Evolutionary conservation across 2,329 filamentous ascomycete species (phyloP).

Genomic region (Beauveria sp.): DNA sequence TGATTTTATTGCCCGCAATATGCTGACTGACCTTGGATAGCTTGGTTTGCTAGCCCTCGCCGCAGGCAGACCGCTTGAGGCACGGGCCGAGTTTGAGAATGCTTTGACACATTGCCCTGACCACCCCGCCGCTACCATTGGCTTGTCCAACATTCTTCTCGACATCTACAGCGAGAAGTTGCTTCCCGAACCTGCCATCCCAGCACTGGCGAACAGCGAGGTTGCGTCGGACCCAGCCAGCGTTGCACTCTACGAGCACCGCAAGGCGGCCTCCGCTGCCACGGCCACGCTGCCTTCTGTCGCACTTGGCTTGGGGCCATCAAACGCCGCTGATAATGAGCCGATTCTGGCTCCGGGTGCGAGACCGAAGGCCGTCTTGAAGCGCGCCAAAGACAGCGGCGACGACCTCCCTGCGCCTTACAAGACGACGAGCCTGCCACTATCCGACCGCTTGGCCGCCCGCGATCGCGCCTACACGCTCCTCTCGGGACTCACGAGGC

Average conservation of each 20-base stretch:
- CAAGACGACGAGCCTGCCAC: slow-evolving; percentile 55
- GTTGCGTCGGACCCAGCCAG: slow-evolving; percentile 13
- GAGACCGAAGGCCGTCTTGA: slow-evolving; percentile 16
- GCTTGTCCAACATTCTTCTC: slow-evolving; percentile 75
- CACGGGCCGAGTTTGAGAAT: slow-evolving; percentile 71
- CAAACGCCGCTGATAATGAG: slow-evolving; percentile 16
- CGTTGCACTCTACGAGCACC: slow-evolving; percentile 11
- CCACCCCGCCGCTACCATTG: slow-evolving; percentile 72
- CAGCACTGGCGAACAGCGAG: slow-evolving; percentile 27
- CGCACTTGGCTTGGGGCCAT: slow-evolving; percentile 39
- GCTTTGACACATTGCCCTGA: slow-evolving; percentile 73
- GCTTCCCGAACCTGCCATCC: slow-evolving; percentile 49
- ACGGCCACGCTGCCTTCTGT: slow-evolving; percentile 29
- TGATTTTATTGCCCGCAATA: not conserved
- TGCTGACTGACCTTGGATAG: slow-evolving; percentile 29
- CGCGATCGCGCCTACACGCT: slow-evolving; percentile 83
- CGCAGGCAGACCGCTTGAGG: slow-evolving; percentile 56
- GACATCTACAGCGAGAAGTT: slow-evolving; percentile 71
- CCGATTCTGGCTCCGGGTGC: slow-evolving; percentile 14
- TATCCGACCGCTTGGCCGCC: slow-evolving; percentile 76
- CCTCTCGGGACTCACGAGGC: slow-evolving; percentile 73
- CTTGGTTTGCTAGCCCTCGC: slow-evolving; percentile 60
- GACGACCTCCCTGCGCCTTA: slow-evolving; percentile 43
- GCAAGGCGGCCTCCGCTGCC: slow-evolving; percentile 9
- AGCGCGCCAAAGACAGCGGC: slow-evolving; percentile 12